Evolutionary conservation across 352 stramenopile species (phyloP).

Genomic region (Phytophthora agathidicida): DNA sequence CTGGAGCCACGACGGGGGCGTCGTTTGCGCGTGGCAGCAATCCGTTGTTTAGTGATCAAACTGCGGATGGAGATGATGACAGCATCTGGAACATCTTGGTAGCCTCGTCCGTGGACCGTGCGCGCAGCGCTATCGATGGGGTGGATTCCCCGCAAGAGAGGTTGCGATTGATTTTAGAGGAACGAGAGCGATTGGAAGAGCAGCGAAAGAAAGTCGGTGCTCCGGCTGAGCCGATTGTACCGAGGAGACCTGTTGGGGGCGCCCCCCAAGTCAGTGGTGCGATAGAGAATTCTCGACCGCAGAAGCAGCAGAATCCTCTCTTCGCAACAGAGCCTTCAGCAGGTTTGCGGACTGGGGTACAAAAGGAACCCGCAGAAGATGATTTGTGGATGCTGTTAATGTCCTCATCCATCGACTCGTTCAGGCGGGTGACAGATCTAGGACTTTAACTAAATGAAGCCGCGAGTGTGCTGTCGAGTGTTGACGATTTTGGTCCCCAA

Average conservation of each 20-base stretch:
- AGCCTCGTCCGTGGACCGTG: slow-evolving; percentile 70
- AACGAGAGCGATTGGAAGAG: slow-evolving; percentile 66
- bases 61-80: slow-evolving; percentile 53
- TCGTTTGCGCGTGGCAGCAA: slow-evolving; percentile 34
- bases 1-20: slow-evolving; percentile 20
- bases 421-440: slow-evolving; percentile 42
- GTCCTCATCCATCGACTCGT: slow-evolving; percentile 60
- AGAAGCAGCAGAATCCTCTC: slow-evolving; percentile 31
- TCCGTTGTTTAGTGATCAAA: slow-evolving; percentile 61
- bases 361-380: slow-evolving; percentile 47
- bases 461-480: too few species aligned
- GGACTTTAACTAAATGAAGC: slow-evolving; percentile 44
- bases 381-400: slow-evolving; percentile 79
- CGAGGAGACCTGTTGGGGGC: background rate
- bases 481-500: too few species aligned
- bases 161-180: slow-evolving; percentile 62
- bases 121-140: slow-evolving; percentile 53
- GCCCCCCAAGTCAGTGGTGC: background rate
- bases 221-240: slow-evolving; percentile 12
- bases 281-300: slow-evolving; percentile 1
- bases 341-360: background rate
- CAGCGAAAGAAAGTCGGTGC: slow-evolving; percentile 55
- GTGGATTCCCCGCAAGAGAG: slow-evolving; percentile 55
- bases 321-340: slow-evolving; percentile 20
- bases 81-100: slow-evolving; percentile 79